These are phyloP conservation scores for Xylaria sp. DNA, from an alignment of 2,329 filamentous ascomycete species.

Conservation along the genomic window DNA sequence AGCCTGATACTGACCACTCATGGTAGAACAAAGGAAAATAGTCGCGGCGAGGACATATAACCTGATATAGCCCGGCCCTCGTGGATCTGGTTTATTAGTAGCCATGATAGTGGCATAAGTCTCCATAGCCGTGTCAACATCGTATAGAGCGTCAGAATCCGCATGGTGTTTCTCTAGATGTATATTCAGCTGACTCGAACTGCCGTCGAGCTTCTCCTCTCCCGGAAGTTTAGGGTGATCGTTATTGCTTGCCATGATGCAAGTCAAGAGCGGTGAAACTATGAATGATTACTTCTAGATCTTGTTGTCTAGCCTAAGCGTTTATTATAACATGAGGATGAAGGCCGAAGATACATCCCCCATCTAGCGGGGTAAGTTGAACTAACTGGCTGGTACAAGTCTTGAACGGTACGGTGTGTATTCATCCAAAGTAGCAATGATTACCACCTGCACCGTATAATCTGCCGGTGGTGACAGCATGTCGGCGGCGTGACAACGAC, in stretches of 20 bases:
- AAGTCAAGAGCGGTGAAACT: neutral
- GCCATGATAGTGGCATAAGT: slow-evolving; percentile 50
- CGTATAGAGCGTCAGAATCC: neutral
- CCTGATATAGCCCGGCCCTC: slow-evolving; percentile 46
- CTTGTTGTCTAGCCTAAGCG: neutral
- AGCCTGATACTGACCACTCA: slow-evolving; percentile 49
- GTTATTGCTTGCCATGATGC: slow-evolving; percentile 10
- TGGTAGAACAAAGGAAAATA: slow-evolving; percentile 52
- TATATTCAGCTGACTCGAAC: neutral
- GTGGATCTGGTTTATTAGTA: slow-evolving; percentile 45
- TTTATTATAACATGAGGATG: neutral
- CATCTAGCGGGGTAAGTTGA: slow-evolving; percentile 14
- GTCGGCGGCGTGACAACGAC: slow-evolving; percentile 1
- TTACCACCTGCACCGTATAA: slow-evolving; percentile 2
- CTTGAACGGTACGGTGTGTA: neutral
- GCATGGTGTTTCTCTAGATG: slow-evolving; percentile 4
- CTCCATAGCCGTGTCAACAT: slow-evolving; percentile 37
- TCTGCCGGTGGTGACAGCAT: slow-evolving; percentile 6
- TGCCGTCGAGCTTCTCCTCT: neutral
- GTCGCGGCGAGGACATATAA: slow-evolving; percentile 45
- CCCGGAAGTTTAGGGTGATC: neutral
- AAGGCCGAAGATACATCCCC: neutral
- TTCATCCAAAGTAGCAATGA: slow-evolving; percentile 23
- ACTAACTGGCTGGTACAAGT: neutral
- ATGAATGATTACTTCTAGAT: neutral